Evolutionary conservation across 441 rosid species (phyloP).

Genomic region (Gossypium gossypioides): DNA sequence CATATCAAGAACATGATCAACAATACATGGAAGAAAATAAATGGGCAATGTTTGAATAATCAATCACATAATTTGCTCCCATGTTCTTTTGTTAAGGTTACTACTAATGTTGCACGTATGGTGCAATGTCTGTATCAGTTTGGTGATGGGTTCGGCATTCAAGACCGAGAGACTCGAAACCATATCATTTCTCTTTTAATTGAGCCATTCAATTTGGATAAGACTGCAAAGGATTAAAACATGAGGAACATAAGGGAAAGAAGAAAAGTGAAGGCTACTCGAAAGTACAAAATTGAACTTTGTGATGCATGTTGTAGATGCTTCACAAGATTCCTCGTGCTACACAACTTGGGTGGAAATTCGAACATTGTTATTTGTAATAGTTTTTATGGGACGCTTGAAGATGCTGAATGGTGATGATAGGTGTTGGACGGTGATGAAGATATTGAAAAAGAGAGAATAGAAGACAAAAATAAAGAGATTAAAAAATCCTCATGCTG

Average conservation of each 20-base stretch:
- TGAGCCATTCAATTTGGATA: constrained; percentile 19
- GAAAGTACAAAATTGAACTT: background rate
- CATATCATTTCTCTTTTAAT: constrained; percentile 29
- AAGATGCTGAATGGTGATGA: no score
- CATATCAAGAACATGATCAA: constrained; percentile 20
- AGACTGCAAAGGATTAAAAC: background rate
- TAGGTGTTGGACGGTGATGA: no score
- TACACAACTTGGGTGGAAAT: background rate
- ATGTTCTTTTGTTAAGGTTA: constrained; percentile 14
- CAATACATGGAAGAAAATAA: constrained; percentile 20
- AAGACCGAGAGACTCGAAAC: constrained; percentile 21
- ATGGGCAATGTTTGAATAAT: background rate
- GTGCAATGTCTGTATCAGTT: constrained; percentile 32
- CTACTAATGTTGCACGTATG: constrained; percentile 30
- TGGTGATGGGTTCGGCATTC: constrained; percentile 41
- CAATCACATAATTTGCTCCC: constrained; percentile 4
- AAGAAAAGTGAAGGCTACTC: background rate
- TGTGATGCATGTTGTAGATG: background rate
- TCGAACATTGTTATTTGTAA: background rate
- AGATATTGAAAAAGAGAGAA: no score
- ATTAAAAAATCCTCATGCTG: no score
- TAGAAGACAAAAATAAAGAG: no score
- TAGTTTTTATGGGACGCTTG: no score
- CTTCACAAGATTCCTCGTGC: background rate
- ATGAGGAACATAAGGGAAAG: background rate